phyloP scores from a whole-genome alignment of 257 asterid genomes.

The Solanum piurae region DNA sequence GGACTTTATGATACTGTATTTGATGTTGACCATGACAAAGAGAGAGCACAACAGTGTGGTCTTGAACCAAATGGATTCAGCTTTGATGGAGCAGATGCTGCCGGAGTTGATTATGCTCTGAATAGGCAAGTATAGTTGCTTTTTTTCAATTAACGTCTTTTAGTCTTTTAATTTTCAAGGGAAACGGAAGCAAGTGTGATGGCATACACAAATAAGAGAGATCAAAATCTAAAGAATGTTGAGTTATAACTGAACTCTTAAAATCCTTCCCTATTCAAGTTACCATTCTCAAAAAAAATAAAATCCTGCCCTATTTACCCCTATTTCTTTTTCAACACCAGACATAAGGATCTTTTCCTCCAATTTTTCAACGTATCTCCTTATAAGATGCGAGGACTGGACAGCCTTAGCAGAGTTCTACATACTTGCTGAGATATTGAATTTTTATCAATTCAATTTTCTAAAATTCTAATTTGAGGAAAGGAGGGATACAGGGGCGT shows the following conservation, averaged over 20 bases:
- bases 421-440: background rate
- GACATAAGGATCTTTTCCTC: background rate
- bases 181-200: background rate
- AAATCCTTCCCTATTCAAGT: background rate
- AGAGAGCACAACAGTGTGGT: conserved; percentile 66
- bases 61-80: conserved; percentile 91
- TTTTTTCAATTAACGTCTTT: background rate
- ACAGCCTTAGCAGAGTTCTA: background rate
- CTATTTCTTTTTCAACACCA: background rate
- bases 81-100: conserved; percentile 93
- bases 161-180: background rate
- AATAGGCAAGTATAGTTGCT: conserved; percentile 47
- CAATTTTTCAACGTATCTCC: background rate
- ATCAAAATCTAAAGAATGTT: background rate
- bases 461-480: background rate
- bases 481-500: background rate
- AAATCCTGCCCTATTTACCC: background rate
- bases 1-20: conserved; percentile 95
- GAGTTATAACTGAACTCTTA: background rate
- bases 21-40: conserved; percentile 85
- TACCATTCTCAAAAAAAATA: too few species aligned
- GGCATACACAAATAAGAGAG: background rate
- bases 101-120: conserved; percentile 93
- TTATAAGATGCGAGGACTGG: background rate
- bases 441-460: background rate